phyloP scores from a whole-genome alignment of 106 monocot genomes.

The Hemerocallis citrina region DNA sequence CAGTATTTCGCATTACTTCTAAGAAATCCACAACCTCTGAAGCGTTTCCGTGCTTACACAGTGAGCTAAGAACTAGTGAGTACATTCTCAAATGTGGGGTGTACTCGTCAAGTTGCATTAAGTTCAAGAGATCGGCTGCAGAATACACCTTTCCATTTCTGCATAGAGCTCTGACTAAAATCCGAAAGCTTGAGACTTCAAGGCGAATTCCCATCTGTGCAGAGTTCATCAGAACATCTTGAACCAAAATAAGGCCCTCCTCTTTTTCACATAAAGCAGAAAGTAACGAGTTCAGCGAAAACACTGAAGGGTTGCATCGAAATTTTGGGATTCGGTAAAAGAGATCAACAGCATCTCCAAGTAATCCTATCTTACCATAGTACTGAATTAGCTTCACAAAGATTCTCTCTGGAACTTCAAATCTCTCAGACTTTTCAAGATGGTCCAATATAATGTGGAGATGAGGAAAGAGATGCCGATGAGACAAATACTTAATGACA shows the following conservation, averaged over 20 bases:
- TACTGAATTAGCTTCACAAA: conserved; percentile 32
- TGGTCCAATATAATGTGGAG: conserved; percentile 31
- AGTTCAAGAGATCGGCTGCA: conserved; percentile 37
- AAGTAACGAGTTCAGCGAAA: conserved; percentile 52
- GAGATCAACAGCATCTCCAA: conserved; percentile 44
- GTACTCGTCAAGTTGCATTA: conserved; percentile 39
- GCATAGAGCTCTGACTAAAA: conserved; percentile 55
- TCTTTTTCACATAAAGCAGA: conserved; percentile 33
- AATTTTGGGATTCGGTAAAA: conserved; percentile 64
- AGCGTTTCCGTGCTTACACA: conserved; percentile 19
- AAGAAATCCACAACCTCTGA: conserved; percentile 30
- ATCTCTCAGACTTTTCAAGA: conserved; percentile 28
- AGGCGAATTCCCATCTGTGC: conserved; percentile 37
- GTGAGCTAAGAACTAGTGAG: conserved; percentile 31
- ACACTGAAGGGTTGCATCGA: conserved; percentile 34
- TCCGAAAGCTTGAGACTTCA: conserved; percentile 36
- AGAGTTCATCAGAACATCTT: conserved; percentile 42
- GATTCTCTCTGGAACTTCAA: conserved; percentile 34
- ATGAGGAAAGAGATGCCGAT: conserved; percentile 6
- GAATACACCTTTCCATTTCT: conserved; percentile 27
- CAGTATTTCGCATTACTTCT: conserved; percentile 36
- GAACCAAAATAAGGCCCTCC: conserved; percentile 35
- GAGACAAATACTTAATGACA: conserved; percentile 22
- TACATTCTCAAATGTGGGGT: conserved; percentile 34
- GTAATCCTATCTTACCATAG: conserved; percentile 31